phyloP scores from a whole-genome alignment of 768 basidiomycete genomes.

The Agrocybe chaxingu region DNA sequence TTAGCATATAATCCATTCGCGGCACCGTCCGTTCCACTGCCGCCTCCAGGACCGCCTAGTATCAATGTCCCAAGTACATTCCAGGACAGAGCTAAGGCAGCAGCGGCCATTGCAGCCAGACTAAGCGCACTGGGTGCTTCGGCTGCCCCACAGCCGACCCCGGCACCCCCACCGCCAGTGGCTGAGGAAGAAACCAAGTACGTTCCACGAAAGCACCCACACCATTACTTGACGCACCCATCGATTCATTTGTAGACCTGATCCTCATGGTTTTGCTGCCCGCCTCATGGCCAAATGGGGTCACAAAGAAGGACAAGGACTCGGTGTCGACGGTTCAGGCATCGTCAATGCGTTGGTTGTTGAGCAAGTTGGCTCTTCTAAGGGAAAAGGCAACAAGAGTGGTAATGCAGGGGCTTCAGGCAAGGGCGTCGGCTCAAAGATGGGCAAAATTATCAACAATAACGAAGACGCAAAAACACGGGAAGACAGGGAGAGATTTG shows the following conservation, averaged over 20 bases:
- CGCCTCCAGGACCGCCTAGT: slow-evolving; percentile 44
- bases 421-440: slow-evolving; percentile 54
- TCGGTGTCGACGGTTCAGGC: slow-evolving; percentile 80
- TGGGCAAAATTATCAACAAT: slow-evolving; percentile 88
- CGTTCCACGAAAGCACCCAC: background rate
- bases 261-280: slow-evolving; percentile 76
- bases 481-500: slow-evolving; percentile 79
- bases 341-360: slow-evolving; percentile 89
- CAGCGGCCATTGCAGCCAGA: slow-evolving; percentile 79
- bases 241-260: slow-evolving; percentile 31
- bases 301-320: slow-evolving; percentile 89
- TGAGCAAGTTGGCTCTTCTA: slow-evolving; percentile 51
- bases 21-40: slow-evolving; percentile 57
- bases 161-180: slow-evolving; percentile 24
- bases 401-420: slow-evolving; percentile 29
- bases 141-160: slow-evolving; percentile 23
- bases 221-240: background rate
- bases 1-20: slow-evolving; percentile 72
- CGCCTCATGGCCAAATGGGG: slow-evolving; percentile 96
- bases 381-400: slow-evolving; percentile 30
- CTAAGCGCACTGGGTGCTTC: slow-evolving; percentile 53
- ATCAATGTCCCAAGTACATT: slow-evolving; percentile 35
- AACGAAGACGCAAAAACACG: slow-evolving; percentile 78
- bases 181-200: slow-evolving; percentile 32
- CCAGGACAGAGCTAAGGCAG: slow-evolving; percentile 71